A percentile compares a stretch with the other conserved stretches of the same genome.
Evolutionary conservation across 1,284 basidiomycete species (phyloP).

Genomic region (Exobasidium rhododendri): DNA sequence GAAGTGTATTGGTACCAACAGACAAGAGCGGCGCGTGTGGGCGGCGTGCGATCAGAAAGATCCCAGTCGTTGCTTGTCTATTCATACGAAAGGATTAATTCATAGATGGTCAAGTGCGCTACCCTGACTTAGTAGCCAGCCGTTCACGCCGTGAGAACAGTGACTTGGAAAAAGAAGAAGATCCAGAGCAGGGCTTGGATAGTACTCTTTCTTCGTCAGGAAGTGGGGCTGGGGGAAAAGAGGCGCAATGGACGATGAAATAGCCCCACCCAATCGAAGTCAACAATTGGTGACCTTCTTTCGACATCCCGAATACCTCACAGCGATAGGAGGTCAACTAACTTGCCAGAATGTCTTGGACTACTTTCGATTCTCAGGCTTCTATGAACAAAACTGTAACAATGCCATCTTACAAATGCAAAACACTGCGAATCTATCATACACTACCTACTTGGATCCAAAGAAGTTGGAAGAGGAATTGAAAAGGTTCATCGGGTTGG

Average conservation of each 20-base stretch:
- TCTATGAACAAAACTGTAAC: slow-evolving; percentile 48
- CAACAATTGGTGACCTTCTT: slow-evolving; percentile 3
- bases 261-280: neutral
- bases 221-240: no score
- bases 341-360: slow-evolving; percentile 22
- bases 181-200: no score
- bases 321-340: slow-evolving; percentile 25
- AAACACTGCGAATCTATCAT: slow-evolving; percentile 18
- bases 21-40: no score
- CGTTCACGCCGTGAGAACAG: no score
- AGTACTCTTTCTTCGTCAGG: no score
- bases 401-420: slow-evolving; percentile 53
- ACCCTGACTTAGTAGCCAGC: no score
- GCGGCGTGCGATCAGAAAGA: no score
- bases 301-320: slow-evolving; percentile 41
- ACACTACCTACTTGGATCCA: neutral
- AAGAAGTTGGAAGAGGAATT: neutral
- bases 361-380: slow-evolving; percentile 50
- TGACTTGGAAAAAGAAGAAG: no score
- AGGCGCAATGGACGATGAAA: neutral
- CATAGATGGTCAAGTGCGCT: no score
- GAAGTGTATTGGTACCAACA: no score
- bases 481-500: slow-evolving; percentile 5
- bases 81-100: no score
- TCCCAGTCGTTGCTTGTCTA: no score